Evolutionary conservation across 306 rosid species (phyloP), one percentile per base, ranked within the genome.

Genomic region (Cucurbita argyrosperma): DNA sequence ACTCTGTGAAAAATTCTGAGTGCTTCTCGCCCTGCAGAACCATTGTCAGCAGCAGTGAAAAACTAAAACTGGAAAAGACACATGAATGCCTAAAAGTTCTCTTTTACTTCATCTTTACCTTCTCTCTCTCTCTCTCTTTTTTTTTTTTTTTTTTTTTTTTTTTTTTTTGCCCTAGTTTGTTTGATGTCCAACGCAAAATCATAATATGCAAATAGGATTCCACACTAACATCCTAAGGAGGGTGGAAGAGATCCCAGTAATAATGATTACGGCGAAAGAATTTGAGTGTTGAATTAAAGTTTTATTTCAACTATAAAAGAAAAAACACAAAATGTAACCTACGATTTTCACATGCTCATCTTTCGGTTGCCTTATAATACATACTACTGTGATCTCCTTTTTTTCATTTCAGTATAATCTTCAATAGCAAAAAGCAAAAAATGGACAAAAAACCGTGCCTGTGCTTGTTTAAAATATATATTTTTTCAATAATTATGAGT

Each of bases 1-100:
- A 93, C 78, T 93, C 98, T 0, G 98, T 93, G 85, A 93, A 93
- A 83, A 93, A 93, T 21, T 90, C 96, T 40, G 87, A 59, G 80
- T 89, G 94, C 18, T 74, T 47, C 46, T 76, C 80, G 54, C 85
- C 86, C 97, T 90, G 80, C 60, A 85, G 54, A 67, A 80, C 38
- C 72, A 79, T 30, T 30, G 35, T 60, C 77, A 76, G 12, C 75
- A 66, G 67, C 62, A 58, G 59, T 79, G 60, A 74, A 52, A 68
- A 5, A 56, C 52, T 62, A 74, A 76, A 60, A 64, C 64, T 19
- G 61, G 38, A 65, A 40, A 12, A n/a, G 18, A 13, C 15, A 7
- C 45, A 10, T 13, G 18, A 46, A 15, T 35, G 40, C 40, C 9
- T 52, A 35, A 61, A 2, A n/a, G 19, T 53, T 56, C 54, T 19